Evolutionary conservation across 139 green algal species (phyloP).

Genomic region (Desmodesmus armatus): DNA sequence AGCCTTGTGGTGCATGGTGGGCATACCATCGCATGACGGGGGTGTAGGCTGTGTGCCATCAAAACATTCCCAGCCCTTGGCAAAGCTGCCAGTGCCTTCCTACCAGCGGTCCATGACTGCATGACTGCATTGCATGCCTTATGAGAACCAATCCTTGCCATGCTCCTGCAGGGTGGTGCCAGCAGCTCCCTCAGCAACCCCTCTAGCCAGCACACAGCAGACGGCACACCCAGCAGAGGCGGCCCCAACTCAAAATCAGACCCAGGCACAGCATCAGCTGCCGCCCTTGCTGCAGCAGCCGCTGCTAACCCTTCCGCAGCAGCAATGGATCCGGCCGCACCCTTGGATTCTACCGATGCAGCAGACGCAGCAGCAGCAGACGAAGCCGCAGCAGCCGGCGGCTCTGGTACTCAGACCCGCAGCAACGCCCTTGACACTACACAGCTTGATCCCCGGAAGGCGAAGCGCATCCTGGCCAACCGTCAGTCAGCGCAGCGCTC

Average conservation of each 20-base stretch:
- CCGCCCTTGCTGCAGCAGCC: neutral
- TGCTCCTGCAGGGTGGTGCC: too few species aligned
- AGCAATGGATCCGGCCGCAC: neutral
- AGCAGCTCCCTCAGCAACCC: neutral
- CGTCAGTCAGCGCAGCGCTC: conserved; percentile 62
- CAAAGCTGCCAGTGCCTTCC: too few species aligned
- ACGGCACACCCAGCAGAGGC: too few species aligned
- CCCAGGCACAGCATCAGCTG: neutral
- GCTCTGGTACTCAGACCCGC: conserved; percentile 49
- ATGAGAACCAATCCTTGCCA: too few species aligned
- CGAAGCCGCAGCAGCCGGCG: neutral
- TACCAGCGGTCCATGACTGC: too few species aligned
- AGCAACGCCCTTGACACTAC: conserved; percentile 61
- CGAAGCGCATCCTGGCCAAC: conserved; percentile 67
- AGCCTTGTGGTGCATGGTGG: too few species aligned
- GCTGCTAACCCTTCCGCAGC: neutral
- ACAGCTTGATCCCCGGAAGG: conserved; percentile 57
- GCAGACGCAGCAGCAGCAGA: neutral
- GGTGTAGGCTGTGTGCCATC: too few species aligned
- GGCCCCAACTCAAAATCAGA: too few species aligned
- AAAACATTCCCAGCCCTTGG: too few species aligned
- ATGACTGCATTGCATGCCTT: too few species aligned
- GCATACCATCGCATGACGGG: too few species aligned
- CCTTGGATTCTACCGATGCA: neutral
- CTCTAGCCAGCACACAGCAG: too few species aligned